phyloP scores from a whole-genome alignment of 2,329 filamentous ascomycete species.

The Monosporascus sp. region DNA sequence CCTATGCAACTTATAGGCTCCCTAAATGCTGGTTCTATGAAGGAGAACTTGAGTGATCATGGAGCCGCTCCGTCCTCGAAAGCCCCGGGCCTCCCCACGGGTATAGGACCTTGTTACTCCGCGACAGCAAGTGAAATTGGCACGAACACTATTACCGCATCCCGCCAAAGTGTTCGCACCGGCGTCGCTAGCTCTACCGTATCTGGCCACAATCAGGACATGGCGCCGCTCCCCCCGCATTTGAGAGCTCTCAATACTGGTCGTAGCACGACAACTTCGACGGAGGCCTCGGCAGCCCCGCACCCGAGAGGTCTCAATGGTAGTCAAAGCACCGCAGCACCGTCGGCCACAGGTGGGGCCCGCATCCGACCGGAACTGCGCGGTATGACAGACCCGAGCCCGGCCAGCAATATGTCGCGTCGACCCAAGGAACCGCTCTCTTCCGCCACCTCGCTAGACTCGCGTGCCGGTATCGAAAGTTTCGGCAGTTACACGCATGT shows the following conservation, averaged over 20 bases:
- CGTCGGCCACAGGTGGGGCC: too few relatives aligned
- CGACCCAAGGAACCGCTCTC: neutral
- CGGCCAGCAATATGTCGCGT: neutral
- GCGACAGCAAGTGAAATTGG: neutral
- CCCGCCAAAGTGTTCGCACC: neutral
- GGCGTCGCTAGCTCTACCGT: neutral
- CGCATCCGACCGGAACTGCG: neutral
- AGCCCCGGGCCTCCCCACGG: neutral
- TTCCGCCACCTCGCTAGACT: neutral
- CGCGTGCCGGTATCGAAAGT: neutral
- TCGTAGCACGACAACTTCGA: neutral
- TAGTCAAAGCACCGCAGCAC: too few relatives aligned
- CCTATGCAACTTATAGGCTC: neutral
- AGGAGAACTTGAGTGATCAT: neutral
- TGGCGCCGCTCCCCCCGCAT: neutral
- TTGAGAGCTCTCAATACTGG: neutral
- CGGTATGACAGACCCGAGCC: neutral
- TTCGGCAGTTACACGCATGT: neutral
- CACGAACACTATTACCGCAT: neutral
- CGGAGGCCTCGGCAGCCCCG: too few relatives aligned
- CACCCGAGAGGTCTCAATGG: too few relatives aligned
- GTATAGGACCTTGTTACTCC: neutral
- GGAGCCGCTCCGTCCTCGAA: neutral
- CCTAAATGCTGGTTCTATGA: neutral
- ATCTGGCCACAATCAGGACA: neutral